Evolutionary conservation across 352 stramenopile genomes (phyloP), one percentile per base, ranked within the genome.

Genomic region (Globisporangium emineosum): DNA sequence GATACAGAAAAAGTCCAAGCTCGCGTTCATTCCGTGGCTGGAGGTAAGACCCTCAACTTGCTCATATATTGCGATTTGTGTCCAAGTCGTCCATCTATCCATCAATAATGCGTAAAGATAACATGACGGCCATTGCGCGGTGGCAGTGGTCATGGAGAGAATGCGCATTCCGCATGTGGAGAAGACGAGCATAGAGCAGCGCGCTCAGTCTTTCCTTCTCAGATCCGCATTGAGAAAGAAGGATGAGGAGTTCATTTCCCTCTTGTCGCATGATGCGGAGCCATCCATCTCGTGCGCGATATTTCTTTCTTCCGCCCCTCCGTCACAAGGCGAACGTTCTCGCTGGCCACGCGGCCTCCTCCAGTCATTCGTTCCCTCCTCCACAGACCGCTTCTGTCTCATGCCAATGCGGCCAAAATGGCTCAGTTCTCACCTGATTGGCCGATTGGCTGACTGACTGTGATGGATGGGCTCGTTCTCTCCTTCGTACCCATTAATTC

Each of bases 251-350:
- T 17, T 49, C 15, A 21, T 33, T 45, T 49, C 6, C 5, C 37
- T 60, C 54, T 49, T 47, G 35, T 60, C 32, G 23, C 54, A n/a
- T n/a, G n/a, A 60, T 60, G 32, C 54, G 32, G 23, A 60, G 54
- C 54, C 54, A 49, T 29, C 19, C 54, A 49, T 37, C 17, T n/a
- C n/a, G 9, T 42, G 40, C 56, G 7, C 25, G 25, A 27, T 19
- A 13, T 19, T 52, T 62, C 40, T 17, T 62, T 62, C 56, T 62
- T 62, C 56, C 56, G 40, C 56, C 37, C 56, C 21, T n/a, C 42
- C 21, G 42, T 21, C 43, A 45, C 37, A 45, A 45, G 37, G 15
- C 37, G 37, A 45, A 19, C 37, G 37, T 45, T 19, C 37, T 45
- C 37, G n/a, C 13, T n/a, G 37, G 15, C 37, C 55, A 40, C 53